phyloP scores from a whole-genome alignment of 176 grass and related monocot species.

The Oryza officinalis region DNA sequence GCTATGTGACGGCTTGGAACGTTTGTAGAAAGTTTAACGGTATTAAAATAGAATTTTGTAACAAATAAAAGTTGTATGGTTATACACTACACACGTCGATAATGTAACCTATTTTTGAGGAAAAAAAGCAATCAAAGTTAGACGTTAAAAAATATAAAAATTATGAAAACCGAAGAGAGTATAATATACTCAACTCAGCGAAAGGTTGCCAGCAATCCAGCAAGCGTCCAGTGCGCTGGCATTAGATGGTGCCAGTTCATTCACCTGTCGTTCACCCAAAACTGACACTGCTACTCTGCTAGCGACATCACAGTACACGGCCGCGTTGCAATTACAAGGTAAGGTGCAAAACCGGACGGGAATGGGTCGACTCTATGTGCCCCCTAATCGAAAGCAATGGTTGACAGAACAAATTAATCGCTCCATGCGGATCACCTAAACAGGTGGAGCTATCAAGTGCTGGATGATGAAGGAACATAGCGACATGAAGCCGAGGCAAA shows the following conservation, averaged over 20 bases:
- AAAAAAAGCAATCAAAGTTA: too few relatives aligned
- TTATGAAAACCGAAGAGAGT: too few relatives aligned
- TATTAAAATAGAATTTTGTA: too few relatives aligned
- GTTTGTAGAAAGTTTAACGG: too few relatives aligned
- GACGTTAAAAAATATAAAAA: too few relatives aligned
- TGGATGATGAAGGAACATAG: background rate
- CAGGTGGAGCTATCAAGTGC: background rate
- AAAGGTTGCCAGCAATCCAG: background rate
- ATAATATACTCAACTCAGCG: too few relatives aligned
- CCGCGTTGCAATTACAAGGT: background rate
- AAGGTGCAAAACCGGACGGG: background rate
- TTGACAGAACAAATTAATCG: background rate
- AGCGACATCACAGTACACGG: background rate
- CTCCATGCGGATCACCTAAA: background rate
- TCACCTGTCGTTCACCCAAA: background rate
- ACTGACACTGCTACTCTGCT: background rate
- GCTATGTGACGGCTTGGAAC: too few relatives aligned
- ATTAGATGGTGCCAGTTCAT: background rate
- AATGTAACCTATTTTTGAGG: too few relatives aligned
- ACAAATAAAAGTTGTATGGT: too few relatives aligned
- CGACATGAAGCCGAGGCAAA: background rate
- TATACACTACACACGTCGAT: too few relatives aligned
- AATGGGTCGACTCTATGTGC: background rate
- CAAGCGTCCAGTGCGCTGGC: background rate
- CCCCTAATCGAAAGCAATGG: background rate